These are phyloP conservation scores for Aspergillus olivimuriae DNA, from an alignment of 495 filamentous ascomycete genomes.

Conservation along the genomic window DNA sequence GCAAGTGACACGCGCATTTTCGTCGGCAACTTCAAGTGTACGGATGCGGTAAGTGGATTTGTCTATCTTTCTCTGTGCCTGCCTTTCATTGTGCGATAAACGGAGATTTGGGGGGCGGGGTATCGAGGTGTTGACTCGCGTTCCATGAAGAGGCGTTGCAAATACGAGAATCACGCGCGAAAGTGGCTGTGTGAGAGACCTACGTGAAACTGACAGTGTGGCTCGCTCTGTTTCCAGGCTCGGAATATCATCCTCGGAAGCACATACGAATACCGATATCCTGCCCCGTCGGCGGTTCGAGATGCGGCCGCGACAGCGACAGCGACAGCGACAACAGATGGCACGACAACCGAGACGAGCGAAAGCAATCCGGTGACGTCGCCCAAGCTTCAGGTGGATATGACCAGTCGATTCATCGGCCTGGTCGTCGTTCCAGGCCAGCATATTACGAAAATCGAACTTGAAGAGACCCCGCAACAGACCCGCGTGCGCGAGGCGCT, in stretches of 20 bases:
- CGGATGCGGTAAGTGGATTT: constrained; percentile 64
- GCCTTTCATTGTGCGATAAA: constrained; percentile 1
- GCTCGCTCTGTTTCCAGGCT: constrained; percentile 45
- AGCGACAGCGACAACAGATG: too few species aligned
- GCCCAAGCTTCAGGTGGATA: constrained; percentile 50
- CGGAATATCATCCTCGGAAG: constrained; percentile 79
- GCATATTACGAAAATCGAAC: constrained; percentile 80
- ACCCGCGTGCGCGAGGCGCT: constrained; percentile 21
- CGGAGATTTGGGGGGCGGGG: background rate
- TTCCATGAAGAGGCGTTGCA: background rate
- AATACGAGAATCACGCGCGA: background rate
- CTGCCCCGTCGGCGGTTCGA: constrained; percentile 44
- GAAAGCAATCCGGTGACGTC: constrained; percentile 17
- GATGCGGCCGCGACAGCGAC: constrained; percentile 41
- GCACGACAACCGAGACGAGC: too few species aligned
- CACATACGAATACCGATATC: constrained; percentile 82
- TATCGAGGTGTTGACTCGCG: too few species aligned
- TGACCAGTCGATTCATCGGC: constrained; percentile 81
- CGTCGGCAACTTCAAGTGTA: constrained; percentile 86
- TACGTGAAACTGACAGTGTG: too few species aligned
- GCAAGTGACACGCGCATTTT: constrained; percentile 85
- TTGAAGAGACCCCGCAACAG: constrained; percentile 54
- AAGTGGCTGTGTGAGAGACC: too few species aligned
- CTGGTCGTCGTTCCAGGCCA: constrained; percentile 85
- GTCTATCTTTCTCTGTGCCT: too few species aligned